Evolutionary conservation across 2,329 filamentous ascomycete genomes (phyloP), one percentile per base, ranked within the genome.

Genomic region (Ascochyta lentis): DNA sequence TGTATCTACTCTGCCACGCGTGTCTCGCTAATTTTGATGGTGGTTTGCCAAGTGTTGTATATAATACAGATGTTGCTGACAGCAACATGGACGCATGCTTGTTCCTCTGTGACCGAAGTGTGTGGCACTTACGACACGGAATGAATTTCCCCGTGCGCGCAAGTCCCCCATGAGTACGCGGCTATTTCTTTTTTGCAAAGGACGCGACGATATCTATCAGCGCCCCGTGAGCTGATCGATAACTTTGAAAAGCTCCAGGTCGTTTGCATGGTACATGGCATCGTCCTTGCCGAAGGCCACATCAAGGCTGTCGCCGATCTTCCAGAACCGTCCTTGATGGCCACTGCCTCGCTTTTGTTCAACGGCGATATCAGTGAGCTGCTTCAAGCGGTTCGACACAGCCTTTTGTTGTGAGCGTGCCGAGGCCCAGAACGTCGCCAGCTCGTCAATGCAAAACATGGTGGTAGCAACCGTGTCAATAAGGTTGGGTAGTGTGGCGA

Each of bases 351-450:
- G 66, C 53, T 78, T 66, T 22, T 75, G 59, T 56, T 77, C 72
- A 65, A 65, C 71, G 65, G 62, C 62, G 27, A 78, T 66, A 8
- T 78, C 75, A 16, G 75, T 70, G 56, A 85, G 73, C 49, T 77
- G 66, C 12, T 79, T 77, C 40, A 82, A 64, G 3, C 83, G 79
- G 33, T 68, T 73, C 44, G 80, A 74, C 22, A 87, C 79, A 3
- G 79, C 77, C 27, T 80, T 77, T 13, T 79, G 78, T 49, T 88
- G 81, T 22, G 76, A 75, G 35, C 78, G 76, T 2, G 84, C 83
- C 54, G 83, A 84, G 38, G 83, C 81, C 88, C 88, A 91, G 60
- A 84, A 82, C 3, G 73, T 75, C 3, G 81, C 78, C 33, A 89
- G 77, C 49, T 85, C 80, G 15, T 84, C 81, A 16, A 90, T 73